Evolutionary conservation across 192 early-diverging fungal species (phyloP).

Genomic region (Coemansia sp.): DNA sequence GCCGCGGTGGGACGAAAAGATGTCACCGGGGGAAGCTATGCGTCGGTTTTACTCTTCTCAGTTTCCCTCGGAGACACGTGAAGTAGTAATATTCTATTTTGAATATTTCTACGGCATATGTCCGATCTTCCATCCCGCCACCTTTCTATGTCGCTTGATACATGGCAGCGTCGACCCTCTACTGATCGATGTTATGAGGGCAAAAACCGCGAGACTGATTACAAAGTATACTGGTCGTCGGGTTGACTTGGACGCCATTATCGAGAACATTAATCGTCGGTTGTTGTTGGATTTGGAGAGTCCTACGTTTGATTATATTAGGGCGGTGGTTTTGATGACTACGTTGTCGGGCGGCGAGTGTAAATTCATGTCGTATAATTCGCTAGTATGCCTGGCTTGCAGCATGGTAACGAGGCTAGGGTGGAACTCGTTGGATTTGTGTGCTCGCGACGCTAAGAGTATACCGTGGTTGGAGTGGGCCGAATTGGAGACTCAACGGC

Average conservation of each 20-base stretch:
- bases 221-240: slow-evolving; percentile 28
- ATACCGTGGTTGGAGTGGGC: slow-evolving; percentile 43
- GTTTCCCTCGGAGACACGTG: slow-evolving; percentile 31
- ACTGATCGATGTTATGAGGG: slow-evolving; percentile 44
- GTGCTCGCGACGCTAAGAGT: slow-evolving; percentile 10
- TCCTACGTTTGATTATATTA: slow-evolving; percentile 45
- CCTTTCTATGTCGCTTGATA: slow-evolving; percentile 40
- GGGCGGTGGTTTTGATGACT: slow-evolving; percentile 44
- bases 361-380: slow-evolving; percentile 49
- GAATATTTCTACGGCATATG: slow-evolving; percentile 48
- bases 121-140: slow-evolving; percentile 52
- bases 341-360: slow-evolving; percentile 38
- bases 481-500: slow-evolving; percentile 40
- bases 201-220: slow-evolving; percentile 33
- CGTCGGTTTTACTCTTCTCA: slow-evolving; percentile 36
- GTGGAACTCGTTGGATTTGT: slow-evolving; percentile 51
- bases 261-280: slow-evolving; percentile 22
- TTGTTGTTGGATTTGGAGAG: slow-evolving; percentile 34
- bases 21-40: slow-evolving; percentile 17
- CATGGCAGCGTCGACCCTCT: slow-evolving; percentile 34
- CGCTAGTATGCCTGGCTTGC: slow-evolving; percentile 45
- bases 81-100: slow-evolving; percentile 42
- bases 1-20: slow-evolving; percentile 1
- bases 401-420: slow-evolving; percentile 50
- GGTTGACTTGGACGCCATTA: slow-evolving; percentile 31